Base-by-base conservation (phyloP, 148 eudicot species). In the Salicornia ramosissima region DNA sequence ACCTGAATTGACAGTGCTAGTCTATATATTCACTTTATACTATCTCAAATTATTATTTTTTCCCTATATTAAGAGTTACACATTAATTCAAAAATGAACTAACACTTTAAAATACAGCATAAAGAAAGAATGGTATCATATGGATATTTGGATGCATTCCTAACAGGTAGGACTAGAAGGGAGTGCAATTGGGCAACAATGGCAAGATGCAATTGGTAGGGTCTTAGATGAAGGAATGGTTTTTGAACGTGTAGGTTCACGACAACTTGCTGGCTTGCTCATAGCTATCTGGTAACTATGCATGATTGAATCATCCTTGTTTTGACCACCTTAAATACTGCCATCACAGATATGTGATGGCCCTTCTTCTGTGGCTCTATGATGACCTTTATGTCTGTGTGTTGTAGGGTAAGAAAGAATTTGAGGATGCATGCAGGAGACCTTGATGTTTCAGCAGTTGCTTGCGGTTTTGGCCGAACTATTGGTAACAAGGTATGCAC, bases 131-230 rank as follows among this genome's bases (percentile, higher is more conserved):
- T 22, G 34, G 2, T 13, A 45, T 36, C 18, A 25, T 25, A 39
- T 22, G 42, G 47, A 39, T 43, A 11, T 67, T 62, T 36, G 21
- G 22, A 25, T 43, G 28, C 30, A 24, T 45, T 67, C 49, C 65
- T 71, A 28, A 72, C 49, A 95, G 99, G 97, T 95, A 82, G 99
- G 99, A 81, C 89, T 95, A 74, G 99, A 95, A 91, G 99, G 99
- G 80, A 95, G 99, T 77, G 78, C 99, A 50, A 74, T 89, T 56
- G 99, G 97, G 75, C 90, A 91, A 59, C 84, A 81, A 80, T 95
- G 99, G 99, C 99, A 91, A 78, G 99, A 95, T 73, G 81, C 90
- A 6, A 86, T 95, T 64, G 99, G 99, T 26, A 95, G 86, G 84
- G 77, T 85, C 43, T 79, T 95, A 78, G 99, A 89, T 56, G 99